Evolutionary conservation across 345 rosid species (phyloP).

Genomic region (Hypericum androsaemum): DNA sequence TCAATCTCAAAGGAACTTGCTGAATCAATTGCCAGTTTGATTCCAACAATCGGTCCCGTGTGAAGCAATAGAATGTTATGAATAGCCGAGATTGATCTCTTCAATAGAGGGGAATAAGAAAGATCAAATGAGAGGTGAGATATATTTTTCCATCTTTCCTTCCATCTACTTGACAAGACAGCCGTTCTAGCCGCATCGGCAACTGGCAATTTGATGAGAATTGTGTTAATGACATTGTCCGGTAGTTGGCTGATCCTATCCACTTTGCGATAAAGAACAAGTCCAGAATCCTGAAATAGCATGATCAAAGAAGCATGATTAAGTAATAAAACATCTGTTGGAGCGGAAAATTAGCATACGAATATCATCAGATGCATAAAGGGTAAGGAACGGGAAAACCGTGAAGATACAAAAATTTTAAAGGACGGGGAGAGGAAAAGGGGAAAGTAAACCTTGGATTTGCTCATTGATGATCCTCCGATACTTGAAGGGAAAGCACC

Average conservation of each 20-base stretch:
- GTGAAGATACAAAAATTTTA: too few relatives aligned
- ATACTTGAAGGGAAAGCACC: too few relatives aligned
- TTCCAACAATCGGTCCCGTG: background rate
- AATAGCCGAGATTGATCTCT: background rate
- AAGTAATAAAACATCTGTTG: too few relatives aligned
- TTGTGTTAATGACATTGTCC: background rate
- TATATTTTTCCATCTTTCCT: constrained; percentile 5
- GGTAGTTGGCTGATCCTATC: constrained; percentile 4
- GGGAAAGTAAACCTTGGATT: too few relatives aligned
- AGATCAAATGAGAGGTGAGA: constrained; percentile 7
- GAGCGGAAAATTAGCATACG: too few relatives aligned
- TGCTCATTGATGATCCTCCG: too few relatives aligned
- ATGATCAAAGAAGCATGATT: too few relatives aligned
- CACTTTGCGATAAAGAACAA: too few relatives aligned
- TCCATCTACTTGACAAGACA: constrained; percentile 9
- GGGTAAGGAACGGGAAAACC: too few relatives aligned
- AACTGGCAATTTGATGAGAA: background rate
- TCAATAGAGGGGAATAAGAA: background rate
- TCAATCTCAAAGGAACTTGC: background rate
- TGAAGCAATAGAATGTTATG: constrained; percentile 9
- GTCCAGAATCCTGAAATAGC: too few relatives aligned
- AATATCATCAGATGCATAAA: too few relatives aligned
- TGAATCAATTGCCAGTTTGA: constrained; percentile 1
- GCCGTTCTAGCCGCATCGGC: constrained; percentile 8
- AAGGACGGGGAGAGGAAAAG: too few relatives aligned